Conservation (phyloP, 129 eudicot species). For the Arctium lappa region DNA sequence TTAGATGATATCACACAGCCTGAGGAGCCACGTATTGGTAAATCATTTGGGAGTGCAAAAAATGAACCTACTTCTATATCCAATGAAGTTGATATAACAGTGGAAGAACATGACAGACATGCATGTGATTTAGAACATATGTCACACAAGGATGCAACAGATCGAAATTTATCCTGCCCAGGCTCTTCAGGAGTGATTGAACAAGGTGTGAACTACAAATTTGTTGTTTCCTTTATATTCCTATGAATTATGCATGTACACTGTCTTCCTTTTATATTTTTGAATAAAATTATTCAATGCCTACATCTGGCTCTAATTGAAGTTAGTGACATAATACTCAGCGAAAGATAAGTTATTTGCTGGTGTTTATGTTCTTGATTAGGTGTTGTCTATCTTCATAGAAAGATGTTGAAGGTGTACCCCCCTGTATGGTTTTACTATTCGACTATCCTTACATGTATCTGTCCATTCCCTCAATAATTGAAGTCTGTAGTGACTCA, state of each 20-base stretch:
- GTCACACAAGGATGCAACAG: slow-evolving; percentile 14
- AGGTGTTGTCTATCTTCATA: neutral
- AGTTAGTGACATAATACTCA: neutral
- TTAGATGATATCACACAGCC: slow-evolving; percentile 78
- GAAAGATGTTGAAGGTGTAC: neutral
- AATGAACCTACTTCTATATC: slow-evolving; percentile 25
- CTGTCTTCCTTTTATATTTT: neutral
- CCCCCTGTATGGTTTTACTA: neutral
- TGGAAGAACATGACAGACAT: slow-evolving; percentile 26
- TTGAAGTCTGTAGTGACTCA: neutral
- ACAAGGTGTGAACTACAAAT: slow-evolving; percentile 32
- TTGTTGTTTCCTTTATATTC: neutral
- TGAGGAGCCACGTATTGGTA: slow-evolving; percentile 30
- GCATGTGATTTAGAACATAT: slow-evolving; percentile 18
- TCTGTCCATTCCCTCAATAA: neutral
- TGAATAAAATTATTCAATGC: neutral
- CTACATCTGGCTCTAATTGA: neutral
- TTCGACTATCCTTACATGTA: neutral
- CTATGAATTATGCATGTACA: neutral
- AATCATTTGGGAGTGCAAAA: slow-evolving; percentile 21
- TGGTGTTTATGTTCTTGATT: neutral
- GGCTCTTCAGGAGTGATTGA: slow-evolving; percentile 23
- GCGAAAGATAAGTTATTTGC: neutral
- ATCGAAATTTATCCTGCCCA: slow-evolving; percentile 14
- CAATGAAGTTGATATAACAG: slow-evolving; percentile 29